phyloP scores from a whole-genome alignment of 305 asterid species.

The Solanum aculeatissimum region DNA sequence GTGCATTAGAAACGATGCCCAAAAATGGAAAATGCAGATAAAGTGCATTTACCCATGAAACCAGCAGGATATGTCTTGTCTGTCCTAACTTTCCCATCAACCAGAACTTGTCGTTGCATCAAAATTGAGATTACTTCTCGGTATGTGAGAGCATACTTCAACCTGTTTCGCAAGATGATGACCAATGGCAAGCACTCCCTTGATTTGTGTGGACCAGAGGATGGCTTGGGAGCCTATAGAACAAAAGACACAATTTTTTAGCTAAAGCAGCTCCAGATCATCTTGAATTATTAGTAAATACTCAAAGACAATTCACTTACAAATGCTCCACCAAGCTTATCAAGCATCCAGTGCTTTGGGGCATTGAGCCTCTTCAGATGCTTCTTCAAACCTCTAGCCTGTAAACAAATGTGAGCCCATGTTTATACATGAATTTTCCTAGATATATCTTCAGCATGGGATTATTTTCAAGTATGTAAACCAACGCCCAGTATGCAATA shows the following conservation, averaged over 20 bases:
- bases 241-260: background rate
- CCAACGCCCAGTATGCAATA: background rate
- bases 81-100: slow-evolving; percentile 6
- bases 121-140: slow-evolving; percentile 8
- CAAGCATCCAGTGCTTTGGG: slow-evolving; percentile 18
- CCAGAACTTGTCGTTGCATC: slow-evolving; percentile 10
- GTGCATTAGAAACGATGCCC: background rate
- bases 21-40: background rate
- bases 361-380: slow-evolving; percentile 19
- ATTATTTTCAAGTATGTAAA: background rate
- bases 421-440: background rate
- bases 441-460: background rate
- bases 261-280: too few species aligned
- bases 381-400: slow-evolving; percentile 17
- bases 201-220: slow-evolving; percentile 14
- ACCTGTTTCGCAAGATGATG: slow-evolving; percentile 2
- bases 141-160: slow-evolving; percentile 11
- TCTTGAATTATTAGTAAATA: background rate
- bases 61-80: slow-evolving; percentile 11
- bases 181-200: slow-evolving; percentile 11
- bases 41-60: slow-evolving; percentile 3
- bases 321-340: slow-evolving; percentile 16
- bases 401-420: background rate
- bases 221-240: slow-evolving; percentile 13
- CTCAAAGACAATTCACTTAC: background rate